Conservation (phyloP, 73 alveolate genomes). For the Tetrahymena borealis region DNA sequence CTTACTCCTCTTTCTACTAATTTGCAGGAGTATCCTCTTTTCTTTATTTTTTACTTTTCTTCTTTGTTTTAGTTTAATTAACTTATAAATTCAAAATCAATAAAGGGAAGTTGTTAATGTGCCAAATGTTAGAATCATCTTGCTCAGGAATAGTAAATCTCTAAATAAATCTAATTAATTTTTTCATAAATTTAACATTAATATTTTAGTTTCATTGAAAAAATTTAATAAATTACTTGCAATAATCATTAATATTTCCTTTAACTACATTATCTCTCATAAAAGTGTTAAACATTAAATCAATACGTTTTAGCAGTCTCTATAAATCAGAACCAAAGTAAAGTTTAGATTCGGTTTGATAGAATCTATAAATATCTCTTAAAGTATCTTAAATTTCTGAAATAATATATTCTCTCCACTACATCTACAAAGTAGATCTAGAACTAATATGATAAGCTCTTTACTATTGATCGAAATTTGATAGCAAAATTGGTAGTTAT, state of each 20-base stretch:
- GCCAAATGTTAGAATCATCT: slow-evolving; percentile 10
- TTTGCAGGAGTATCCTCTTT: neutral
- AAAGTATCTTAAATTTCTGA: slow-evolving; percentile 29
- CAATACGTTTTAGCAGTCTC: slow-evolving; percentile 28
- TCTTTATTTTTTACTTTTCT: neutral
- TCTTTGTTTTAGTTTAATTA: slow-evolving; percentile 14
- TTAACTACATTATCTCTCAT: slow-evolving; percentile 40
- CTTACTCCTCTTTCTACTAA: neutral
- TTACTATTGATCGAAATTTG: slow-evolving; percentile 11
- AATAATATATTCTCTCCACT: slow-evolving; percentile 31
- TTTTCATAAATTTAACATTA: neutral
- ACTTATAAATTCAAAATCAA: slow-evolving; percentile 22
- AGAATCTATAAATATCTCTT: slow-evolving; percentile 26
- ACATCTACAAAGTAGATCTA: slow-evolving; percentile 9
- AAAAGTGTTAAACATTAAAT: slow-evolving; percentile 21
- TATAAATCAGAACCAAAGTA: slow-evolving; percentile 15
- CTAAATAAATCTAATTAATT: slow-evolving; percentile 18
- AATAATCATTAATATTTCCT: slow-evolving; percentile 4
- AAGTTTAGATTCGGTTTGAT: slow-evolving; percentile 25
- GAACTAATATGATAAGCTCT: slow-evolving; percentile 11
- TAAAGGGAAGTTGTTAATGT: slow-evolving; percentile 31
- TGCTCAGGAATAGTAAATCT: slow-evolving; percentile 20
- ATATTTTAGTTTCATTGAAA: neutral
- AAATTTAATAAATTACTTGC: neutral
- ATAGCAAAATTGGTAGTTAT: slow-evolving; percentile 8